Evolutionary conservation across 148 eudicot species (phyloP).

Genomic region (Rhododendron ferrugineum): DNA sequence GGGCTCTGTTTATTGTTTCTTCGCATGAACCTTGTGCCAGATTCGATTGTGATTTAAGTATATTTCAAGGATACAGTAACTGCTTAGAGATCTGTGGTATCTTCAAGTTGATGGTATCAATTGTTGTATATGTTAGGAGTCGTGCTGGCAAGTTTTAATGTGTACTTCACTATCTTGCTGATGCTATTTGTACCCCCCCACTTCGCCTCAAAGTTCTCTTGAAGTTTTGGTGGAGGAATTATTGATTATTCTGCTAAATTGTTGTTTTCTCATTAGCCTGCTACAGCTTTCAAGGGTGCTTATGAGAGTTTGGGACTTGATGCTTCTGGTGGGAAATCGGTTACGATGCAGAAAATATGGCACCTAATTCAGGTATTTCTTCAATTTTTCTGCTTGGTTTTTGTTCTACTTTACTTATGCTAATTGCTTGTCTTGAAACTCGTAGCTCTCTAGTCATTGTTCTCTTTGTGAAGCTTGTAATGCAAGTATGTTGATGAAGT

Average conservation of each 20-base stretch:
- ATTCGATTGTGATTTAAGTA: not conserved
- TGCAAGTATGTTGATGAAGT: not conserved
- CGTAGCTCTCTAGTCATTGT: not conserved
- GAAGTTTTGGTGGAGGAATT: constrained; percentile 3
- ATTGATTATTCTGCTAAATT: not conserved
- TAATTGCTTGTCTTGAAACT: constrained; percentile 1
- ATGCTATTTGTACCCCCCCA: not conserved
- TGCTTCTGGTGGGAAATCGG: constrained; percentile 68
- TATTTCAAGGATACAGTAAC: not conserved
- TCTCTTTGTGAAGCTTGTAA: constrained; percentile 7
- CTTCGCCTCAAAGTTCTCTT: not conserved
- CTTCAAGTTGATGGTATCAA: not conserved
- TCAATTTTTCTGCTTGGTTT: not conserved
- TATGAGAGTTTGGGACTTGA: constrained; percentile 71
- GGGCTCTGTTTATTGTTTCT: constrained; percentile 10
- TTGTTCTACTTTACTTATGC: not conserved
- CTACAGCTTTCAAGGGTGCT: constrained; percentile 72
- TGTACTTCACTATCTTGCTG: not conserved
- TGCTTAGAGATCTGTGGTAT: not conserved
- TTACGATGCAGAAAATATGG: constrained; percentile 93
- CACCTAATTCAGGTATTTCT: constrained; percentile 71
- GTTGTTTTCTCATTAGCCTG: constrained; percentile 48
- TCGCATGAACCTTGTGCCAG: not conserved
- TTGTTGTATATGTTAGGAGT: constrained; percentile 10
- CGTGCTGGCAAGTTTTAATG: not conserved